Percentiles rank a stretch among this genome's conserved stretches.
Evolutionary conservation across 257 asterid genomes (phyloP).

Genomic region (Apocynum venetum): DNA sequence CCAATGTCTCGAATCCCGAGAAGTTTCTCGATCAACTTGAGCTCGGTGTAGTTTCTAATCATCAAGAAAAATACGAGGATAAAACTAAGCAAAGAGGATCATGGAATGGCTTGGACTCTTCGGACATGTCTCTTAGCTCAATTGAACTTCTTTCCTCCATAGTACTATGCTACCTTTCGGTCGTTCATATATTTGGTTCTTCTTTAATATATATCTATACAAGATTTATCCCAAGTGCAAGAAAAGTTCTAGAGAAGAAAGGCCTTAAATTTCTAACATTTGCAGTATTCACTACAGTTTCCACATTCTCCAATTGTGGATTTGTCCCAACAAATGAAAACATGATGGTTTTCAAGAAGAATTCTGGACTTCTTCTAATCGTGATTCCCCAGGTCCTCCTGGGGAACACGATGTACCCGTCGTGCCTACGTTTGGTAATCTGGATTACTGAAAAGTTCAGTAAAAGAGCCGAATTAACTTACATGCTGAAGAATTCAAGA

Average conservation of each 20-base stretch:
- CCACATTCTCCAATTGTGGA: slow-evolving; percentile 54
- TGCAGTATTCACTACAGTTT: slow-evolving; percentile 35
- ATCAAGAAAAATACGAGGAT: neutral
- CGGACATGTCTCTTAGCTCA: neutral
- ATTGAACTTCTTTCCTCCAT: slow-evolving; percentile 20
- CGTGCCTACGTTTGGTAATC: slow-evolving; percentile 28
- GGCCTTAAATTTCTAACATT: slow-evolving; percentile 31
- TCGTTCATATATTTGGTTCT: slow-evolving; percentile 29
- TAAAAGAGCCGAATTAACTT: slow-evolving; percentile 19
- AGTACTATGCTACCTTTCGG: slow-evolving; percentile 27
- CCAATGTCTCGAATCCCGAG: neutral
- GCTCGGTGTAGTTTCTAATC: neutral
- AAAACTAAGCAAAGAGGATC: neutral
- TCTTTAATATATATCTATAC: slow-evolving; percentile 26
- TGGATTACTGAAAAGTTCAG: slow-evolving; percentile 22
- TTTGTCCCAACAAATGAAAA: slow-evolving; percentile 57
- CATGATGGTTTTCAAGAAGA: slow-evolving; percentile 45
- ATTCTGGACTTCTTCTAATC: slow-evolving; percentile 40
- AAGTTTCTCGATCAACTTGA: neutral
- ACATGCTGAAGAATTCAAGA: slow-evolving; percentile 27
- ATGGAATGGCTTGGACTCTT: neutral
- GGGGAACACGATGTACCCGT: slow-evolving; percentile 56
- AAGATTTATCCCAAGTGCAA: slow-evolving; percentile 25
- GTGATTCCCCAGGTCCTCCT: slow-evolving; percentile 44
- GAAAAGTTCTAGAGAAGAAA: slow-evolving; percentile 27